Percentiles rank a stretch among this genome's conserved stretches.
phyloP scores from a whole-genome alignment of 345 rosid genomes.

The Melastoma malabathricum region DNA sequence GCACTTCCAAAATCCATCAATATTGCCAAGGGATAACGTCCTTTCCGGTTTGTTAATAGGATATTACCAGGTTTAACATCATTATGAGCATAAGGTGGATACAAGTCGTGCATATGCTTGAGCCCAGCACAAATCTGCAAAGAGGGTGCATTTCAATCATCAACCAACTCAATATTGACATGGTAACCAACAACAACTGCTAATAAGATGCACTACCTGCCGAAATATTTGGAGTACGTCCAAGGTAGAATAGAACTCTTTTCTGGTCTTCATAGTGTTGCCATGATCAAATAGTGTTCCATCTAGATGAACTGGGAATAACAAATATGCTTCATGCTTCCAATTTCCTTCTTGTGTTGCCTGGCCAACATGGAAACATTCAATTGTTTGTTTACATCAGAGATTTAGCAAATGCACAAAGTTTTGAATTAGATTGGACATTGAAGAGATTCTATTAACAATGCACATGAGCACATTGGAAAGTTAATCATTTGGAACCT shows the following conservation, averaged over 20 bases:
- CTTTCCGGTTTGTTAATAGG: constrained; percentile 63
- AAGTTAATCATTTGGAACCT: no score
- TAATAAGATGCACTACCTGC: constrained; percentile 37
- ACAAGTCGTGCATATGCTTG: constrained; percentile 85
- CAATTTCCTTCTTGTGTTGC: constrained; percentile 65
- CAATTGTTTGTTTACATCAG: no score
- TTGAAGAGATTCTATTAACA: no score
- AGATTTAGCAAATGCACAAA: no score
- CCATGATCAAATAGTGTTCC: constrained; percentile 87
- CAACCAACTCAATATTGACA: no score
- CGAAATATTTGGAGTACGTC: constrained; percentile 87
- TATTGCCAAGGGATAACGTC: constrained; percentile 70
- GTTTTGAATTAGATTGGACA: no score
- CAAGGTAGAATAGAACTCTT: constrained; percentile 67
- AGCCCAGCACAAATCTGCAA: constrained; percentile 66
- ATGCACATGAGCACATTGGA: no score
- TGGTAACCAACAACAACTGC: no score
- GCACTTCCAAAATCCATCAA: constrained; percentile 99
- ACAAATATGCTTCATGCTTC: constrained; percentile 91
- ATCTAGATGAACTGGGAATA: constrained; percentile 95
- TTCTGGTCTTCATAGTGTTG: constrained; percentile 61
- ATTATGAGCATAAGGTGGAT: constrained; percentile 96
- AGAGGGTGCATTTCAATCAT: no score
- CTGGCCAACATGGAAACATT: constrained; percentile 13
- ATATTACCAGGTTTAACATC: constrained; percentile 98